Evolutionary conservation across 2,329 filamentous ascomycete species (phyloP), one percentile per base, ranked within the genome.

Genomic region (Trichoderma sp.): DNA sequence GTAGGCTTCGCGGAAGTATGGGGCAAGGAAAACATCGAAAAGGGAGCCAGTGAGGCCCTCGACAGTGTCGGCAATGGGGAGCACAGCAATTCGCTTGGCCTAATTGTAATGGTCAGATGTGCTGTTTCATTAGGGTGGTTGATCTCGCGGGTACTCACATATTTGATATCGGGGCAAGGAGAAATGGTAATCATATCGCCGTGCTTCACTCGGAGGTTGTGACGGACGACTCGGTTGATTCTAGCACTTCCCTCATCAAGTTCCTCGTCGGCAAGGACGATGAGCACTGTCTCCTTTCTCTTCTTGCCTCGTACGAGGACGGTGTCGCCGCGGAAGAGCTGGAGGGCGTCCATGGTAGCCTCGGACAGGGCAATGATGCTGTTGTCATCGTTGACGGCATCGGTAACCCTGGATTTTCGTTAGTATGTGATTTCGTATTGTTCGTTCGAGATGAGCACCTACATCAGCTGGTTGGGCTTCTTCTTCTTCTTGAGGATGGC

Each of bases 401-500:
- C 97, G 80, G 96, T 98, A 76, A 99, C 96, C 86, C 94, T 97
- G 79, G 53, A 18, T 65, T 64, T n/a, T 53, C 7, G 74, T 79
- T 64, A 81, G 73, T 73, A 74, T 73, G 75, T 47, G 2, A 24
- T 39, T 30, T 28, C 8, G n/a, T 3, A 1, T 18, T 5, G 14
- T 39, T 28, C 34, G 32, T n/a, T 18, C 12, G 32, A n/a, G n/a
- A 4, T 6, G 32, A 15, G 8, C 15, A 39, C 91, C 83, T 88
- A 97, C 94, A 99, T 97, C 83, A 99, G 86, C 81, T 95, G 97
- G 86, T 99, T 99, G 79, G 95, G 95, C 93, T 99, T 99, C 95
- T 99, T 99, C 92, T 99, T 99, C 90, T 98, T 98, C 88, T 98
- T 98, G 80, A 99, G 90, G 79, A 99, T 99, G 77, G 96, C 96